Conservation (phyloP, 257 asterid genomes). For the Nicotiana otophora region DNA sequence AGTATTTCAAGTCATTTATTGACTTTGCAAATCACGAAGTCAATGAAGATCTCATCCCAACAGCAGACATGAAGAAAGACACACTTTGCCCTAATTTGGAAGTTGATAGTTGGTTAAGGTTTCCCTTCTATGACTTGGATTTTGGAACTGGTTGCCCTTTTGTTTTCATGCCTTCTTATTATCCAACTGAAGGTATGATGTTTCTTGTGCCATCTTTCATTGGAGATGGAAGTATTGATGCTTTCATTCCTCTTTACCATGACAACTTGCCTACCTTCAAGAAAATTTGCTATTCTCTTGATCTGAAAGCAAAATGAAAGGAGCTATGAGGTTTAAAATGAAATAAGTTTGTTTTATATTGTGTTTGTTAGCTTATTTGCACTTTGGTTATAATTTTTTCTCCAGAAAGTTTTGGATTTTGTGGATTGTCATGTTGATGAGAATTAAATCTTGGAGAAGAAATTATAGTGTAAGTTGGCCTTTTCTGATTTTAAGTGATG, state of each 20-base stretch:
- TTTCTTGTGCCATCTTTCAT: slow-evolving; percentile 60
- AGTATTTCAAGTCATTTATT: slow-evolving; percentile 66
- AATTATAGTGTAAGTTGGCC: no score
- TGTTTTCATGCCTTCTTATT: slow-evolving; percentile 69
- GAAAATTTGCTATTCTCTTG: slow-evolving; percentile 51
- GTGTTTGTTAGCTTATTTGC: not conserved
- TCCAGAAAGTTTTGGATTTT: not conserved
- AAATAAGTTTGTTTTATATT: not conserved
- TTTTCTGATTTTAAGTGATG: no score
- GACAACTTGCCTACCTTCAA: slow-evolving; percentile 44
- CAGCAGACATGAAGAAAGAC: slow-evolving; percentile 41
- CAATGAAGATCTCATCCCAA: slow-evolving; percentile 42
- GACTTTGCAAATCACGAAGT: slow-evolving; percentile 53
- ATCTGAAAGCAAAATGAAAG: slow-evolving; percentile 13
- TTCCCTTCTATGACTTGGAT: slow-evolving; percentile 73
- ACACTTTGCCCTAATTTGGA: slow-evolving; percentile 67
- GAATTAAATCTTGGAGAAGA: not conserved
- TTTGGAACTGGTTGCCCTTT: slow-evolving; percentile 68
- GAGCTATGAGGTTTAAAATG: no score
- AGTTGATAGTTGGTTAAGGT: slow-evolving; percentile 82
- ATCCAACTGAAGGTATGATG: slow-evolving; percentile 60
- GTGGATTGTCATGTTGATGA: not conserved
- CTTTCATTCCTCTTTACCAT: slow-evolving; percentile 49
- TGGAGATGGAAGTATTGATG: slow-evolving; percentile 74
- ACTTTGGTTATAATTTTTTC: not conserved